Evolutionary conservation across 169 alveolate species (phyloP).

Genomic region (Plasmodium vivax): DNA sequence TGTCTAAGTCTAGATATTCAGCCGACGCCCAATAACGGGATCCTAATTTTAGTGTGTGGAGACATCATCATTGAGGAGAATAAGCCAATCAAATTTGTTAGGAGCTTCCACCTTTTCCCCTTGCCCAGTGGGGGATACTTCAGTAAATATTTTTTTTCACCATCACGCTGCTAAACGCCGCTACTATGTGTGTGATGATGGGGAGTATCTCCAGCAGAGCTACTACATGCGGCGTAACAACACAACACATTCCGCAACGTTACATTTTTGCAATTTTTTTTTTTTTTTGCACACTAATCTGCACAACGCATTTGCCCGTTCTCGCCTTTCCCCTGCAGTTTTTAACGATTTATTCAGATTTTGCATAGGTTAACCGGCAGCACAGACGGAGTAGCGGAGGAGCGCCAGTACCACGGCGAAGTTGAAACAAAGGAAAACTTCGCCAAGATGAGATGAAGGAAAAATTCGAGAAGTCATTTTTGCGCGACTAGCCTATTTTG

Average conservation of each 20-base stretch:
- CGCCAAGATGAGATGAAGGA: not conserved
- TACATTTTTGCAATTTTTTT: not conserved
- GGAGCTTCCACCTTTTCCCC: conserved; percentile 83
- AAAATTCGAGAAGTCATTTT: not conserved
- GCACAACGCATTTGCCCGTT: not conserved
- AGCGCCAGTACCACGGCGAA: not conserved
- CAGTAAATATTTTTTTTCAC: conserved; percentile 24
- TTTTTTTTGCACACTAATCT: not conserved
- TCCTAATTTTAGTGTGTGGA: conserved; percentile 85
- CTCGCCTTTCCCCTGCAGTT: conserved; percentile 69
- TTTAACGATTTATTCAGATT: conserved; percentile 87
- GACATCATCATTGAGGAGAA: conserved; percentile 86
- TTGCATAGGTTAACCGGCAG: conserved; percentile 79
- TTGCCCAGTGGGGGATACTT: conserved; percentile 84
- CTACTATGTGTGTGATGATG: not conserved
- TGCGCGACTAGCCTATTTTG: not conserved
- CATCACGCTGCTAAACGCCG: not conserved
- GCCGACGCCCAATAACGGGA: conserved; percentile 86
- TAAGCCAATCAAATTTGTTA: conserved; percentile 86
- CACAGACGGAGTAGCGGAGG: not conserved
- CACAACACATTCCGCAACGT: not conserved
- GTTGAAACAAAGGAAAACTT: not conserved
- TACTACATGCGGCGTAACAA: not conserved
- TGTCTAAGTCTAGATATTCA: conserved; percentile 85
- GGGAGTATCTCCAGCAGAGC: not conserved